Percentiles rank a stretch among this genome's conserved stretches.
These are phyloP conservation scores for Gonapodya prolifera DNA, from an alignment of 192 early-diverging fungal genomes.

Conservation along the genomic window DNA sequence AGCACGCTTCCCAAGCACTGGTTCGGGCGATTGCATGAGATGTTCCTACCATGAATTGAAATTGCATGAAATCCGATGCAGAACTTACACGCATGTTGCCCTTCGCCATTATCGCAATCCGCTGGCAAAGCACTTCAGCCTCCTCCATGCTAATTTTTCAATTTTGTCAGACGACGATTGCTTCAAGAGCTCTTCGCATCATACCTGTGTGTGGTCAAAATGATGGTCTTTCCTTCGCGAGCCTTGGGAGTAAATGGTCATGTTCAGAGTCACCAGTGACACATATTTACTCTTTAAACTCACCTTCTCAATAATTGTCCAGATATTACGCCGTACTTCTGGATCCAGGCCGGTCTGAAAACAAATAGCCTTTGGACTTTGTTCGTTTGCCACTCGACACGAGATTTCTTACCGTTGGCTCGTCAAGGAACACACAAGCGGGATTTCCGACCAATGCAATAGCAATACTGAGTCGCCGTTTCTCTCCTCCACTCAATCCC, in stretches of 20 bases:
- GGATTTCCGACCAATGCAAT: slow-evolving; percentile 61
- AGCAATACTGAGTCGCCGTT: slow-evolving; percentile 57
- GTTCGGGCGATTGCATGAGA: slow-evolving; percentile 12
- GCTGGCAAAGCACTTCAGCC: slow-evolving; percentile 60
- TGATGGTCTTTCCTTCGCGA: slow-evolving; percentile 37
- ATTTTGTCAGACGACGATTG: no score
- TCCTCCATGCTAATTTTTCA: slow-evolving; percentile 59
- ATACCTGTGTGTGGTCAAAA: slow-evolving; percentile 55
- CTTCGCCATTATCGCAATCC: slow-evolving; percentile 66
- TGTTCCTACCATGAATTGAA: background rate
- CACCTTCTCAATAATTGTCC: slow-evolving; percentile 50
- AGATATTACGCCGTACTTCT: slow-evolving; percentile 58
- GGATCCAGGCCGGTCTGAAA: slow-evolving; percentile 54
- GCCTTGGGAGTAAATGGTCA: background rate
- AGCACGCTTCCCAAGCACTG: slow-evolving; percentile 46
- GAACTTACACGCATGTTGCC: slow-evolving; percentile 20
- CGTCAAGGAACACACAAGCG: slow-evolving; percentile 60
- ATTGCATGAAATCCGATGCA: background rate
- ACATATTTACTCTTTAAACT: no score
- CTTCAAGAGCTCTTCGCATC: no score
- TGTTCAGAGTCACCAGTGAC: background rate
- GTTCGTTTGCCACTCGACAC: no score
- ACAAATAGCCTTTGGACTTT: background rate
- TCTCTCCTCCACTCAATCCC: slow-evolving; percentile 62
- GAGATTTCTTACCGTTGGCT: slow-evolving; percentile 44